phyloP scores from a whole-genome alignment of 768 basidiomycete genomes.

The Clitopilus hobsonii region DNA sequence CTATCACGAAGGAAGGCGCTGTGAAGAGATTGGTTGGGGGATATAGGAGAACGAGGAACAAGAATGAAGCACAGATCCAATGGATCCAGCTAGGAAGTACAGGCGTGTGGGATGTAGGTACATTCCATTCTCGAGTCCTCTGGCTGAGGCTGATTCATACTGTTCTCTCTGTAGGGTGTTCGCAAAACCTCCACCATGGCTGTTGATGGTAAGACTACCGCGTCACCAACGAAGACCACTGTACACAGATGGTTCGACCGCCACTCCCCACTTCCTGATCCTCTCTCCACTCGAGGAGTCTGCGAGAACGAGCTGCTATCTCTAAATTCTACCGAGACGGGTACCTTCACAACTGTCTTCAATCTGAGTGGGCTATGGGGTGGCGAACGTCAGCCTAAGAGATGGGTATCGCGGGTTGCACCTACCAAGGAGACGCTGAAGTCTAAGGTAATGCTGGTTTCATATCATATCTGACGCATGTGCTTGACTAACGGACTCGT shows the following conservation, averaged over 20 bases:
- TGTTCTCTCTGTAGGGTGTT: conserved; percentile 6
- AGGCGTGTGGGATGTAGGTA: conserved; percentile 57
- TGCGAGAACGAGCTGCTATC: conserved; percentile 54
- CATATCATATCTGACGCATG: neutral
- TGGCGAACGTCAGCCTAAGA: conserved; percentile 38
- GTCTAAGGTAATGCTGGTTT: conserved; percentile 32
- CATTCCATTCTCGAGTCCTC: neutral
- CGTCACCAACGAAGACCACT: conserved; percentile 5
- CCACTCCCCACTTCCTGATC: conserved; percentile 34
- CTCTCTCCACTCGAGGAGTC: conserved; percentile 36
- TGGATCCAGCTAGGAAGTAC: conserved; percentile 62
- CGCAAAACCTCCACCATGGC: conserved; percentile 8
- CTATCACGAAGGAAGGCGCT: conserved; percentile 42
- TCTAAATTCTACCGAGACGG: conserved; percentile 19
- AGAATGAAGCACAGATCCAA: conserved; percentile 15
- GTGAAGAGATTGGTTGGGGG: conserved; percentile 39
- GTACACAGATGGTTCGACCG: conserved; percentile 45
- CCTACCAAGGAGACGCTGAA: conserved; percentile 49
- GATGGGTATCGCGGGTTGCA: conserved; percentile 52
- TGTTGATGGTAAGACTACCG: neutral
- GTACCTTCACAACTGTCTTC: conserved; percentile 46
- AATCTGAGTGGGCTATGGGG: conserved; percentile 66
- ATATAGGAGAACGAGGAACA: conserved; percentile 29
- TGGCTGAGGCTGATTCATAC: neutral
- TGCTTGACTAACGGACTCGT: neutral